phyloP scores from a whole-genome alignment of 306 rosid species.

The Fagus sylvatica region DNA sequence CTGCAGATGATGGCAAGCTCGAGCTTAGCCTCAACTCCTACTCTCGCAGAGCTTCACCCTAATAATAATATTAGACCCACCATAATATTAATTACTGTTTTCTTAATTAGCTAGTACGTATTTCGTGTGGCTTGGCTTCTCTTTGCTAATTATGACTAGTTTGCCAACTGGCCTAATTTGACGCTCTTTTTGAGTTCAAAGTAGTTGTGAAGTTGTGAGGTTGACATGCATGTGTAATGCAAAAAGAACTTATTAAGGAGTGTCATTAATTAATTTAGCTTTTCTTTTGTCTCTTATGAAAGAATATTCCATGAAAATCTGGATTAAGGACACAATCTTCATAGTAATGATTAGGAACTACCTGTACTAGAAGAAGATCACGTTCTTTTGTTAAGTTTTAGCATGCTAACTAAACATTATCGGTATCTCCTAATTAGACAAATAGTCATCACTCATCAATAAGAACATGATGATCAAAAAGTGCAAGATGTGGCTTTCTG shows the following conservation, averaged over 20 bases:
- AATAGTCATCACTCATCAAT: too few species aligned
- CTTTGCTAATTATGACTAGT: slow-evolving; percentile 17
- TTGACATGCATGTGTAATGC: slow-evolving; percentile 38
- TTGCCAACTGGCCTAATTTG: slow-evolving; percentile 22
- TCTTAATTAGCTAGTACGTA: slow-evolving; percentile 9
- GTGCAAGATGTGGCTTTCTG: not conserved
- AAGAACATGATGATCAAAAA: too few species aligned
- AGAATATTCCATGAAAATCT: slow-evolving; percentile 41
- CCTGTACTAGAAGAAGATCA: slow-evolving; percentile 1
- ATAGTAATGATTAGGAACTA: slow-evolving; percentile 1
- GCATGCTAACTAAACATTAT: too few species aligned
- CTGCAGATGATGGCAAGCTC: slow-evolving; percentile 38
- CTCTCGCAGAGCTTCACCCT: slow-evolving; percentile 46
- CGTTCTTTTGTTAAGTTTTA: not conserved
- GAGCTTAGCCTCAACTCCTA: slow-evolving; percentile 89
- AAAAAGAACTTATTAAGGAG: slow-evolving; percentile 28
- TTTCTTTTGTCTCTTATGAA: slow-evolving; percentile 17
- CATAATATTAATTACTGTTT: not conserved
- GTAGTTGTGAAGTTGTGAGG: slow-evolving; percentile 12
- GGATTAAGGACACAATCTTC: slow-evolving; percentile 14
- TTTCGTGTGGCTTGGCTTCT: not conserved
- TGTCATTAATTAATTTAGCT: slow-evolving; percentile 24
- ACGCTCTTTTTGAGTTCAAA: slow-evolving; percentile 25
- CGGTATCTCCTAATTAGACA: too few species aligned
- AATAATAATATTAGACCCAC: slow-evolving; percentile 1